These are phyloP conservation scores for Macadamia integrifolia DNA, from an alignment of 164 flowering plant genomes.

Conservation along the genomic window DNA sequence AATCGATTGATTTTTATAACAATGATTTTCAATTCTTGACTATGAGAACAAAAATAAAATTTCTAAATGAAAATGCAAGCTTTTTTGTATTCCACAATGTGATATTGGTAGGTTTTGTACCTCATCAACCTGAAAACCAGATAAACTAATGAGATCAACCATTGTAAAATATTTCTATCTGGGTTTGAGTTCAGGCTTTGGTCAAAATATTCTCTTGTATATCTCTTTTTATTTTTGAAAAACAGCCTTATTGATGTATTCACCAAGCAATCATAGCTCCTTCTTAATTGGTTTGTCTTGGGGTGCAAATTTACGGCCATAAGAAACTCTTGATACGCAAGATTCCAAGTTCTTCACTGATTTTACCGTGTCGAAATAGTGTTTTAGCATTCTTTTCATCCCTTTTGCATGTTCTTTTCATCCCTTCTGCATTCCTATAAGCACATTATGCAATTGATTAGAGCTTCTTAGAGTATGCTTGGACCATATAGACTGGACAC, in stretches of 20 bases:
- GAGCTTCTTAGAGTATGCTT: no score
- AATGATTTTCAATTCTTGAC: no score
- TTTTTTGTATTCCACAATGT: no score
- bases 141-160: not conserved
- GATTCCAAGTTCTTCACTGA: not conserved
- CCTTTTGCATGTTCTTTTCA: no score
- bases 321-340: not conserved
- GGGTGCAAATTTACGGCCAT: conserved; percentile 1
- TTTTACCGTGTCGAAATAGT: no score
- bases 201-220: not conserved
- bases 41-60: not conserved
- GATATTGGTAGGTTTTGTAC: not conserved
- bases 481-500: no score
- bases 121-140: not conserved
- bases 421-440: no score
- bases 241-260: not conserved
- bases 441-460: no score
- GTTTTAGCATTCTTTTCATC: no score
- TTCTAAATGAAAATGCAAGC: not conserved
- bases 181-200: not conserved
- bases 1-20: no score
- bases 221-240: not conserved
- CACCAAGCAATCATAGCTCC: not conserved
- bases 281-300: not conserved
- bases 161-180: not conserved